Conservation (phyloP, 1,139 yeast genomes). For the Suhomyces coccinellae region DNA sequence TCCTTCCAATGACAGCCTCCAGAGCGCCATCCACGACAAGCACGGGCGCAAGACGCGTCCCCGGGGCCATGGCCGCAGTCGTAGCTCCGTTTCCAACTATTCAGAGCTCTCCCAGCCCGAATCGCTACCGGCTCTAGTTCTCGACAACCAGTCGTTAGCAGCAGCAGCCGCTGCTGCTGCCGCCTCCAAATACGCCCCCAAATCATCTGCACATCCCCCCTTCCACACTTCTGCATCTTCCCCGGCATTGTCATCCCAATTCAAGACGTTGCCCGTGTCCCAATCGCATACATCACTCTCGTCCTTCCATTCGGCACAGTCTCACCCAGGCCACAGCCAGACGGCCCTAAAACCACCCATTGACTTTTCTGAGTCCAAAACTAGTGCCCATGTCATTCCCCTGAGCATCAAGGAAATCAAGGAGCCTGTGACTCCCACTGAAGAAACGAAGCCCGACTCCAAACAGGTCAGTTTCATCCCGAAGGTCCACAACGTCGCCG, state of each 20-base stretch:
- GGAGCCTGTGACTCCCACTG: background rate
- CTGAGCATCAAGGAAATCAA: constrained; percentile 2
- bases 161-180: constrained; percentile 9
- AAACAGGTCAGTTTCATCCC: constrained; percentile 19
- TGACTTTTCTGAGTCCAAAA: background rate
- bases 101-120: constrained; percentile 11
- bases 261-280: constrained; percentile 3
- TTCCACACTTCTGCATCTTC: constrained; percentile 9
- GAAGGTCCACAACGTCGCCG: background rate
- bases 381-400: background rate
- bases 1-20: constrained; percentile 18
- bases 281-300: constrained; percentile 13
- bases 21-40: constrained; percentile 14
- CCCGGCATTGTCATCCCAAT: constrained; percentile 9
- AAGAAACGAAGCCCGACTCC: constrained; percentile 12
- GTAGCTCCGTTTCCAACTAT: constrained; percentile 13
- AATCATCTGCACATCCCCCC: constrained; percentile 1
- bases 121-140: background rate
- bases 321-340: constrained; percentile 7
- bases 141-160: constrained; percentile 6
- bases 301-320: constrained; percentile 9
- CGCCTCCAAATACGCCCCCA: constrained; percentile 7
- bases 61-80: constrained; percentile 10
- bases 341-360: constrained; percentile 11
- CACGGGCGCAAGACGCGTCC: constrained; percentile 3